These are phyloP conservation scores for Domatiomyces globalis DNA, from an alignment of 2,329 filamentous ascomycete genomes.

Conservation along the genomic window DNA sequence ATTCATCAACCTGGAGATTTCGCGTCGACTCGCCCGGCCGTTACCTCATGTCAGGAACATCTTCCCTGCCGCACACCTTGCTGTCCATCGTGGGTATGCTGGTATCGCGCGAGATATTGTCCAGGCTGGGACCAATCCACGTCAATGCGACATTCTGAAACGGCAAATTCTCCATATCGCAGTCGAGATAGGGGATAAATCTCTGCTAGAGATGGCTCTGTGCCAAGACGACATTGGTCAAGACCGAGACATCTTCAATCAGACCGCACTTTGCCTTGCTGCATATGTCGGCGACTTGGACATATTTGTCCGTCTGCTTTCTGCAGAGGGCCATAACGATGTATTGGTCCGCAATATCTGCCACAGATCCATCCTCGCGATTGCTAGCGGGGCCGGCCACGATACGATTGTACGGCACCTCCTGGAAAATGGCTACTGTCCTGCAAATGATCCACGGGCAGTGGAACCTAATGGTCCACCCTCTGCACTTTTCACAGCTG, in stretches of 20 bases:
- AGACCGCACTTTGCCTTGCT: background rate
- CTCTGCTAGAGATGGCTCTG: background rate
- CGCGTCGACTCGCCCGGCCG: too few relatives aligned
- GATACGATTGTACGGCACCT: background rate
- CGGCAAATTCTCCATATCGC: background rate
- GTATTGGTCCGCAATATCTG: background rate
- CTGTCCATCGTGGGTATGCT: too few relatives aligned
- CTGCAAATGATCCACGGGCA: too few relatives aligned
- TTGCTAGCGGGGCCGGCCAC: background rate
- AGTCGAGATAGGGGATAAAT: background rate
- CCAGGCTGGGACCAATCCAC: background rate
- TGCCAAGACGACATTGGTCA: background rate
- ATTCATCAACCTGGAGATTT: too few relatives aligned
- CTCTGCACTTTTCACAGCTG: too few relatives aligned
- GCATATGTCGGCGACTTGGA: background rate
- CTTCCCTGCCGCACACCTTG: too few relatives aligned
- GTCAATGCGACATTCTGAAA: background rate
- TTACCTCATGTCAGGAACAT: too few relatives aligned
- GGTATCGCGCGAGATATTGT: background rate
- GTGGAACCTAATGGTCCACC: too few relatives aligned
- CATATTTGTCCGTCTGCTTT: background rate
- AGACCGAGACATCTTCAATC: background rate
- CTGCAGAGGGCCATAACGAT: background rate
- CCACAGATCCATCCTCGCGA: background rate
- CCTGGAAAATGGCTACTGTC: background rate